phyloP scores from a whole-genome alignment of 1,284 basidiomycete genomes.

The Pseudozyma sp. region DNA sequence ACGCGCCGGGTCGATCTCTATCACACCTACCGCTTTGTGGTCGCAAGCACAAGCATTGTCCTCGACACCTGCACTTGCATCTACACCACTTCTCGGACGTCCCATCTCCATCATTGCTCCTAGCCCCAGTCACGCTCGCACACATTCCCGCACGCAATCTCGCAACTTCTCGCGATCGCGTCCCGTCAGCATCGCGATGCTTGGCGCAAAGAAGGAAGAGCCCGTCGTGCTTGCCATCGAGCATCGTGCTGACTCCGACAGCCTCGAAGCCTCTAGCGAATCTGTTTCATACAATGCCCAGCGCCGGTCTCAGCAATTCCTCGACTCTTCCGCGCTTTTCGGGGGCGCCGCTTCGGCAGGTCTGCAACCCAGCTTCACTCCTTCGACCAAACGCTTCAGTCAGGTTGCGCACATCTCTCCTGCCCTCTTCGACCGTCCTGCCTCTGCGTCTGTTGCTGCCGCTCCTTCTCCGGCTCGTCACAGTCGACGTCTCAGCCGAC shows the following conservation, averaged over 20 bases:
- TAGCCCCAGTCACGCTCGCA: conserved; percentile 20
- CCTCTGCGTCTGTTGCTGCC: conserved; percentile 7
- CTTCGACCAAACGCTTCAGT: conserved; percentile 23
- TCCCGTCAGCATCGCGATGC: conserved; percentile 42
- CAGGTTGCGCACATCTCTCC: conserved; percentile 16
- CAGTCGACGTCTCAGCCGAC: conserved; percentile 50
- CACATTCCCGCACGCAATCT: conserved; percentile 41
- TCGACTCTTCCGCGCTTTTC: conserved; percentile 39
- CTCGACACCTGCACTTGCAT: conserved; percentile 12
- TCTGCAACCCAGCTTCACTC: conserved; percentile 7
- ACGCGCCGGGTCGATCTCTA: conserved; percentile 55
- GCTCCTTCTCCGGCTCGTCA: conserved; percentile 28
- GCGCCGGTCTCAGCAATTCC: conserved; percentile 41
- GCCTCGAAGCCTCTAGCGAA: background rate
- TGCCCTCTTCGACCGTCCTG: conserved; percentile 23
- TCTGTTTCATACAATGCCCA: background rate
- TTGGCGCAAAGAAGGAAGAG: conserved; percentile 46
- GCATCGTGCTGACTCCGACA: conserved; percentile 27
- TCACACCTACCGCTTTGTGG: conserved; percentile 39
- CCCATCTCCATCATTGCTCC: conserved; percentile 24
- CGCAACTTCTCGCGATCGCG: conserved; percentile 29
- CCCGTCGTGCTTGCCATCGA: conserved; percentile 46
- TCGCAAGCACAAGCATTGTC: conserved; percentile 29
- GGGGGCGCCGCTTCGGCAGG: conserved; percentile 4
- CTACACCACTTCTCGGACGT: conserved; percentile 13